Evolutionary conservation across 805 yeast genomes (phyloP).

Genomic region (Metschnikowia arizonensis): DNA sequence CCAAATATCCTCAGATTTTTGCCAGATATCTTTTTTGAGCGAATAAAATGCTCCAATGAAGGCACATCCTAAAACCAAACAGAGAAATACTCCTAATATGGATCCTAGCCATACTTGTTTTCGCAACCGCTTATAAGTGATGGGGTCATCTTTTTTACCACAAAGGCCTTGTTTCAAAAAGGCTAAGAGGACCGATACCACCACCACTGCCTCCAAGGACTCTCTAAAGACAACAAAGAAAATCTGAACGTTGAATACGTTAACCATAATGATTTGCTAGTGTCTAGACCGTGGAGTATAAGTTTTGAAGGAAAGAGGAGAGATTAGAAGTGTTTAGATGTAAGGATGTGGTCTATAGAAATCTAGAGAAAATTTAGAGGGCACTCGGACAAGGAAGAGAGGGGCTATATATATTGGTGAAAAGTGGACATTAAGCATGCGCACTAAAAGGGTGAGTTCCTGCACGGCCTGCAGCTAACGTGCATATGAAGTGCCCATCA

Average conservation of each 20-base stretch:
- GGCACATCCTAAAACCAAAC: conserved; percentile 84
- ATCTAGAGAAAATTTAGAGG: too few species aligned
- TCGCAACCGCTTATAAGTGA: conserved; percentile 56
- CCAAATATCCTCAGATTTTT: conserved; percentile 88
- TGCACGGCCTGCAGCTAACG: not conserved
- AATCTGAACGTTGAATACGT: conserved; percentile 66
- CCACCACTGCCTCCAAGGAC: conserved; percentile 84
- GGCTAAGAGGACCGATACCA: conserved; percentile 85
- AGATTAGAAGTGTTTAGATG: too few species aligned
- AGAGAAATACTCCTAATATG: conserved; percentile 62
- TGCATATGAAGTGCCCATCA: not conserved
- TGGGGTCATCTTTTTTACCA: conserved; percentile 40
- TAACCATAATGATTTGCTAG: conserved; percentile 32
- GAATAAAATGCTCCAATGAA: conserved; percentile 92
- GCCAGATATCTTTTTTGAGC: conserved; percentile 78
- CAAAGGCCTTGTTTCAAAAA: conserved; percentile 88
- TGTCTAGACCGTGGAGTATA: too few species aligned
- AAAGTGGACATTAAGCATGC: not conserved
- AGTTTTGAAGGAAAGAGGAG: not conserved
- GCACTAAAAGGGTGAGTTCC: not conserved
- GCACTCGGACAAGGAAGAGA: too few species aligned
- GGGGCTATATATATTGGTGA: not conserved
- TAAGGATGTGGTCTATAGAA: too few species aligned
- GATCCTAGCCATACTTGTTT: conserved; percentile 88
- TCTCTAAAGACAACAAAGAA: conserved; percentile 93